These are phyloP conservation scores for Petrea volubilis DNA, from an alignment of 257 asterid species.

Conservation along the genomic window DNA sequence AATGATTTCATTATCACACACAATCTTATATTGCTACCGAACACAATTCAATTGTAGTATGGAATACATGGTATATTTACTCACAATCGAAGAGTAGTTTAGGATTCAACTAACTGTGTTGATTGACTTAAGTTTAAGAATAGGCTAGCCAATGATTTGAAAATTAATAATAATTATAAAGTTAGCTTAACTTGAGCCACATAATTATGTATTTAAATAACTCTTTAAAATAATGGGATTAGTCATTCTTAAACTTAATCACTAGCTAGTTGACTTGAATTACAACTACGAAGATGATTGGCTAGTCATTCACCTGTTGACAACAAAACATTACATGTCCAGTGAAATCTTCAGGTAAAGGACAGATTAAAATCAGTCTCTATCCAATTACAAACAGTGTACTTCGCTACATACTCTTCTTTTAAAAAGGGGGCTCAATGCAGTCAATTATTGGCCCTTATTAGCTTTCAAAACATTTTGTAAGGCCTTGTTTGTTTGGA, in stretches of 20 bases:
- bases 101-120: too few species aligned
- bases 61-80: too few species aligned
- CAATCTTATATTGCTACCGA: too few species aligned
- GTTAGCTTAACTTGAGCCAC: constrained; percentile 13
- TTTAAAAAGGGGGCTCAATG: background rate
- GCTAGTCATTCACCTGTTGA: constrained; percentile 49
- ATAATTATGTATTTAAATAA: constrained; percentile 16
- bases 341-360: constrained; percentile 15
- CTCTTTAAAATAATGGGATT: constrained; percentile 8
- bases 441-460: background rate
- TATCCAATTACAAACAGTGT: constrained; percentile 10
- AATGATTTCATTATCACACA: too few species aligned
- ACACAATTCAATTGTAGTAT: too few species aligned
- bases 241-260: constrained; percentile 57
- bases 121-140: background rate
- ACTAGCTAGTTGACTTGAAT: constrained; percentile 40
- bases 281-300: constrained; percentile 40
- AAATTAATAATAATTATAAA: too few species aligned
- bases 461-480: background rate
- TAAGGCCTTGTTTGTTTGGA: background rate
- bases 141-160: constrained; percentile 13
- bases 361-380: constrained; percentile 13
- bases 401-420: background rate
- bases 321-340: constrained; percentile 40
- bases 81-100: too few species aligned